These are phyloP conservation scores for Borealophlyctis nickersoniae DNA, from an alignment of 192 early-diverging fungal species.

Conservation along the genomic window DNA sequence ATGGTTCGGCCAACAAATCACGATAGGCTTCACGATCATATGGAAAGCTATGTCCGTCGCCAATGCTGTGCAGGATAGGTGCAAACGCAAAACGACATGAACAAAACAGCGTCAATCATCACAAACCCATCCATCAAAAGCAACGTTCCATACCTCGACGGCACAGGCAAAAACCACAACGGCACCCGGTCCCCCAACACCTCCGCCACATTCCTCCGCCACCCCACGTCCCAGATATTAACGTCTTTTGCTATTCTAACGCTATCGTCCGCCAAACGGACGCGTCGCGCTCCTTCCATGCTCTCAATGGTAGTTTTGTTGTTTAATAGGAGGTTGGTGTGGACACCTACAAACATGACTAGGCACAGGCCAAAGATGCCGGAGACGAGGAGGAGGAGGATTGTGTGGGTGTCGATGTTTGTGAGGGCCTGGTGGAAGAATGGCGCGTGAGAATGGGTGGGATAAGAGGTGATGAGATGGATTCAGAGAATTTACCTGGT, in stretches of 20 bases:
- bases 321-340: constrained; percentile 28
- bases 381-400: constrained; percentile 30
- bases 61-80: constrained; percentile 20
- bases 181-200: constrained; percentile 35
- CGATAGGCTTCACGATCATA: constrained; percentile 29
- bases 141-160: constrained; percentile 19
- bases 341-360: constrained; percentile 35
- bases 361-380: constrained; percentile 43
- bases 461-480: no score
- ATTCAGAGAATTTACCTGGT: no score
- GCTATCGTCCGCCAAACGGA: constrained; percentile 20
- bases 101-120: constrained; percentile 6
- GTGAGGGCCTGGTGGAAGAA: background rate
- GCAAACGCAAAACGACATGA: background rate
- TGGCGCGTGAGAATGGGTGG: background rate
- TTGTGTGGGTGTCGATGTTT: constrained; percentile 31
- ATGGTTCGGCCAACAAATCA: constrained; percentile 11
- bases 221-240: constrained; percentile 42
- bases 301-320: constrained; percentile 49
- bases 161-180: constrained; percentile 42
- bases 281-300: constrained; percentile 32
- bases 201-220: constrained; percentile 27
- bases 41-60: constrained; percentile 42
- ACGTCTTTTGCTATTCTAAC: constrained; percentile 9
- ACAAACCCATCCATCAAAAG: constrained; percentile 1